Evolutionary conservation across 192 early-diverging fungal species (phyloP), one percentile per base, ranked within the genome.

Genomic region (Funneliformis mosseae): DNA sequence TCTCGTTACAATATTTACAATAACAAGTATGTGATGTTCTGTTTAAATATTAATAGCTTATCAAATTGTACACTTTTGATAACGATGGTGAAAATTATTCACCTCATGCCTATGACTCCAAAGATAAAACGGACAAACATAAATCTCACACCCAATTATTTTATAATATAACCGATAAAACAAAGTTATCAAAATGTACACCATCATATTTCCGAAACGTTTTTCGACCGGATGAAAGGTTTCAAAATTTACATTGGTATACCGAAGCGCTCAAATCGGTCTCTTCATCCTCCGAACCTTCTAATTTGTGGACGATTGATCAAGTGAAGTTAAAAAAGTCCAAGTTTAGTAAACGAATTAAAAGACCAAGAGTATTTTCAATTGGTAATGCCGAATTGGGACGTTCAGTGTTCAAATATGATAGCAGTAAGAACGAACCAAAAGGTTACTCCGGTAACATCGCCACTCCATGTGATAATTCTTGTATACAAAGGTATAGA

Each of bases 231-330:
- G 10, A 23, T 73, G 10, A 73, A 7, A 66, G 27, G 5, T 4
- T n/a, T 8, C 16, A 60, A 6, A 55, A 75, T 60, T 41, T 75
- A 38, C 59, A 55, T 38, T 75, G 74, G 74, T 75, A 55, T 60
- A 59, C 21, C 6, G 74, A n/a, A 33, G 74, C 74, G 0, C 33
- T 75, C 7, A 71, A 42, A 43, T 0, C 27, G 16, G 69, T 71
- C 18, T 71, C 69, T 1, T 43, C 69, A 14, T 43, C 69, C 5
- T 5, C 9, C 3, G 7, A 16, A 7, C 27, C 67, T 9, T 0
- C 14, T 0, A 28, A 38, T 6, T 23, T 75, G n/a, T 75, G 74
- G 74, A 21, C 25, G 10, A 75, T 75, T 59, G 45, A 75, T 1
- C 74, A 25, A 1, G 27, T 18, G 9, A 60, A 75, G 59, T 7